These are phyloP conservation scores for Bonia amplexicaulis DNA, from an alignment of 176 grass and related monocot genomes.

Conservation along the genomic window DNA sequence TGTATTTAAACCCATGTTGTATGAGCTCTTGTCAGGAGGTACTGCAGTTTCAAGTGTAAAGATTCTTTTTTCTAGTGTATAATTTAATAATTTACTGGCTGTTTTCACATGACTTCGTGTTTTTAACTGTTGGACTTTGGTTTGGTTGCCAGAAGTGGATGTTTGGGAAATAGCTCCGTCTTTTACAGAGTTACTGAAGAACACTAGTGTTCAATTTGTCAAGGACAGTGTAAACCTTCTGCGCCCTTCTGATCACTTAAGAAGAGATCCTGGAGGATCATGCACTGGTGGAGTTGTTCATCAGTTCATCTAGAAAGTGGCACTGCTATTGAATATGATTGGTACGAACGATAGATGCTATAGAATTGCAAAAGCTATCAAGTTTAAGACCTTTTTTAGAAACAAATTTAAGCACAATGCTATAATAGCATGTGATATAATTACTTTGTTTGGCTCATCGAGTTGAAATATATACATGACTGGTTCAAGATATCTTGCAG, in stretches of 20 bases:
- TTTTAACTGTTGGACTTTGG: constrained; percentile 9
- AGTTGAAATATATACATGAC: neutral
- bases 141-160: constrained; percentile 81
- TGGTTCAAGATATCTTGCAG: neutral
- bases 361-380: neutral
- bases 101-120: constrained; percentile 26
- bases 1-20: constrained; percentile 96
- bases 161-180: constrained; percentile 88
- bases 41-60: constrained; percentile 19
- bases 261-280: constrained; percentile 41
- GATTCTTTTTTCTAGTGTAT: neutral
- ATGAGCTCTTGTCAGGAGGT: constrained; percentile 93
- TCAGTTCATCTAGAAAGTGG: constrained; percentile 88
- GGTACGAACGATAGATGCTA: constrained; percentile 47
- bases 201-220: constrained; percentile 74
- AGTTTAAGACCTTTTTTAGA: neutral
- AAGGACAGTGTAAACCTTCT: constrained; percentile 84
- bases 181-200: constrained; percentile 79
- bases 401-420: neutral
- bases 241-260: constrained; percentile 70
- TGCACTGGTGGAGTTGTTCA: constrained; percentile 68
- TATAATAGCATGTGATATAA: neutral
- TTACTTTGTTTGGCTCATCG: neutral
- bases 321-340: constrained; percentile 95
- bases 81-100: neutral